Percentiles rank a stretch among this genome's conserved stretches.
Evolutionary conservation across 2,329 filamentous ascomycete species (phyloP).

Genomic region (Fusarium tjaetaba): DNA sequence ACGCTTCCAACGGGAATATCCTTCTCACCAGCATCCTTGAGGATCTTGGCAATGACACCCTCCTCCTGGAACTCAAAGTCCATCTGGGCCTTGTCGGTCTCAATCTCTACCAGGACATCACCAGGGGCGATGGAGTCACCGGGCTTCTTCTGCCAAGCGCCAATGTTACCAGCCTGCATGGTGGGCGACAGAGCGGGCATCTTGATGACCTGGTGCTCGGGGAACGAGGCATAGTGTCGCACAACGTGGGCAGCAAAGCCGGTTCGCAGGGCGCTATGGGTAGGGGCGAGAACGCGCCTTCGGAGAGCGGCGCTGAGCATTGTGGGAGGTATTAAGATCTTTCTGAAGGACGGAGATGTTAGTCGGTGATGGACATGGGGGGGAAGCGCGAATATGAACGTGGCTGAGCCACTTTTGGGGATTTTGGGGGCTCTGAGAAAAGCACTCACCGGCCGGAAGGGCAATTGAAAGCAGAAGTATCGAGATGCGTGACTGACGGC

Average conservation of each 20-base stretch:
- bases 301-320: conserved; percentile 73
- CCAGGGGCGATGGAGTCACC: conserved; percentile 89
- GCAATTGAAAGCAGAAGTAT: conserved; percentile 40
- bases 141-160: conserved; percentile 96
- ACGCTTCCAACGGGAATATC: conserved; percentile 95
- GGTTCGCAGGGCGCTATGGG: conserved; percentile 61
- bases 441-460: conserved; percentile 37
- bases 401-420: conserved; percentile 24
- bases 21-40: conserved; percentile 93
- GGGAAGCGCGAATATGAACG: conserved; percentile 29
- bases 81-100: conserved; percentile 99
- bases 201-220: conserved; percentile 92
- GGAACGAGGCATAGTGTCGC: conserved; percentile 83
- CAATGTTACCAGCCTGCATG: conserved; percentile 97
- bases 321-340: conserved; percentile 46
- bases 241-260: conserved; percentile 64
- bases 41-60: conserved; percentile 91
- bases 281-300: conserved; percentile 66
- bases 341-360: conserved; percentile 36
- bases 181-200: conserved; percentile 99
- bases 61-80: conserved; percentile 99
- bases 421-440: conserved; percentile 2
- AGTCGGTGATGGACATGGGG: conserved; percentile 34
- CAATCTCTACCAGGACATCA: conserved; percentile 96
- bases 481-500: conserved; percentile 32